Evolutionary conservation across 2,329 filamentous ascomycete genomes (phyloP).

Genomic region (Epichloe festucae): DNA sequence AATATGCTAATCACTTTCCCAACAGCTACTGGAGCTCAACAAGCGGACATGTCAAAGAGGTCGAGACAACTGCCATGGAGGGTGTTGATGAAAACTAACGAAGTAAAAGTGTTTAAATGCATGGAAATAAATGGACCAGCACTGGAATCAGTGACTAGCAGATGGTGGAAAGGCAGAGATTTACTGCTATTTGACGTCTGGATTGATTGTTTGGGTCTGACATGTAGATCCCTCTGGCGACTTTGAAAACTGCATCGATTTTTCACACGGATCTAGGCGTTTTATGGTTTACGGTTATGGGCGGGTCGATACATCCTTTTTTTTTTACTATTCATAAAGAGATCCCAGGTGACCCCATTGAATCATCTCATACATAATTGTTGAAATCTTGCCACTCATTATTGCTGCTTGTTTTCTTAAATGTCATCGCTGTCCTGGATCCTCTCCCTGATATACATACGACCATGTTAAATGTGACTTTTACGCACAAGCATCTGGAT

Average conservation of each 20-base stretch:
- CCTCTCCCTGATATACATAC: not conserved
- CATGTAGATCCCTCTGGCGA: not conserved
- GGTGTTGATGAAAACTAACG: slow-evolving; percentile 17
- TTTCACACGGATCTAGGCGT: slow-evolving; percentile 21
- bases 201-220: not conserved
- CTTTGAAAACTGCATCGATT: slow-evolving; percentile 5
- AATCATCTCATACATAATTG: slow-evolving; percentile 2
- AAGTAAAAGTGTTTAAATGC: not conserved
- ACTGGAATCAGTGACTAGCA: slow-evolving; percentile 6
- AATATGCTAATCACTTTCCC: not conserved
- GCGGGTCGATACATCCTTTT: slow-evolving; percentile 16
- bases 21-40: slow-evolving; percentile 48
- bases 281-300: slow-evolving; percentile 19
- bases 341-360: slow-evolving; percentile 13
- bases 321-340: slow-evolving; percentile 10
- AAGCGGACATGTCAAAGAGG: slow-evolving; percentile 45
- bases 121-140: not conserved
- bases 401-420: not conserved
- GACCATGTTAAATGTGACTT: not conserved
- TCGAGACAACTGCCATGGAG: slow-evolving; percentile 28
- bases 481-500: not conserved
- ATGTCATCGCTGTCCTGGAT: not conserved
- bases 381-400: not conserved
- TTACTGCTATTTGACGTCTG: slow-evolving; percentile 6
- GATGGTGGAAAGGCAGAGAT: not conserved